Percentiles rank a stretch among this genome's conserved stretches.
Evolutionary conservation across 192 early-diverging fungal genomes (phyloP).

Genomic region (Thoreauomyces humboldtii): DNA sequence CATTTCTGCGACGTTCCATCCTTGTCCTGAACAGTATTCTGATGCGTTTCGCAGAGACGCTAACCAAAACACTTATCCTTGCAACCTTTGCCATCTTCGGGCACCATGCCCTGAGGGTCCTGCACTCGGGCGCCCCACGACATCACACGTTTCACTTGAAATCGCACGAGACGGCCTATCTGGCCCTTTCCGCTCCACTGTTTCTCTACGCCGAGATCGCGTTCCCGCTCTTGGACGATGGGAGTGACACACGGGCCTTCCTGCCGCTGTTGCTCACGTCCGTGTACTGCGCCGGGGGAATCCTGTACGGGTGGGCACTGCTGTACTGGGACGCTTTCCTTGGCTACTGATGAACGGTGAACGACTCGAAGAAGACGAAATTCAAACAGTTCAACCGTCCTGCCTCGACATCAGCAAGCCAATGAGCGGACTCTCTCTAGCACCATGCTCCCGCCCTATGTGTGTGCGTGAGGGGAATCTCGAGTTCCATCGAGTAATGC

Average conservation of each 20-base stretch:
- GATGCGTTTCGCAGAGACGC: conserved; percentile 18
- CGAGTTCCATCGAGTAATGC: conserved; percentile 1
- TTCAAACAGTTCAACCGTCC: too few species aligned
- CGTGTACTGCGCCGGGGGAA: conserved; percentile 72
- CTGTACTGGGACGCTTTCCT: too few species aligned
- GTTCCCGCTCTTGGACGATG: conserved; percentile 52
- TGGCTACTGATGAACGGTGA: too few species aligned
- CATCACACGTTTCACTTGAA: neutral
- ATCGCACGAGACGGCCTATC: neutral
- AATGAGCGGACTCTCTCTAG: too few species aligned
- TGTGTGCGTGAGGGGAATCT: too few species aligned
- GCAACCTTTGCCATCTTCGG: conserved; percentile 9
- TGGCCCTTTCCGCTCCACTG: neutral
- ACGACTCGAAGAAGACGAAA: too few species aligned
- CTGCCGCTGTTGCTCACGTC: conserved; percentile 79
- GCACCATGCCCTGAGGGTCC: neutral
- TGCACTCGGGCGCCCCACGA: neutral
- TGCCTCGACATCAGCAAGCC: too few species aligned
- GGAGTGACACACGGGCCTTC: conserved; percentile 59
- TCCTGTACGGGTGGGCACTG: conserved; percentile 56
- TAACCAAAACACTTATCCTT: neutral
- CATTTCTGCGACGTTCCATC: too few species aligned
- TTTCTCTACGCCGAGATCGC: conserved; percentile 30
- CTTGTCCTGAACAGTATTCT: too few species aligned
- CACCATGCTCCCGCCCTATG: too few species aligned